Evolutionary conservation across 2,329 filamentous ascomycete genomes (phyloP), one percentile per base, ranked within the genome.

Genomic region (Thelonectria olida): DNA sequence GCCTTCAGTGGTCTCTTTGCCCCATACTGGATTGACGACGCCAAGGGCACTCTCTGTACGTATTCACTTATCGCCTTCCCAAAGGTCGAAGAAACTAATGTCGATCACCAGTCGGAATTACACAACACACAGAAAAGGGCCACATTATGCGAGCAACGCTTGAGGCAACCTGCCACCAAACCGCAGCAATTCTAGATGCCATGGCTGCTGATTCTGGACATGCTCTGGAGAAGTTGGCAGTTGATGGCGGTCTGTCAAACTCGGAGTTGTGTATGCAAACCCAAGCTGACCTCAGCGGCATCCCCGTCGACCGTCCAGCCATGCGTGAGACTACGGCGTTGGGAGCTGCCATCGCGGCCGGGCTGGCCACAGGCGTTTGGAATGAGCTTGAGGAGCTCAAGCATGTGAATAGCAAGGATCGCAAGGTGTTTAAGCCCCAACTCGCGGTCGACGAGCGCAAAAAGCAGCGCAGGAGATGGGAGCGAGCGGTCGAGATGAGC

Each of bases 11-110:
- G 93, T 54, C 84, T 97, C 3, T 97, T 97, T 74, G 93, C 93
- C 1, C 93, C 93, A 0, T 97, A 97, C 78, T 97, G 93, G 93
- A 95, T 97, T 63, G 93, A 97, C 74, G 92, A 96, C 78, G 93
- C 93, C 19, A 91, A 93, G 75, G 93, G 93, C 61, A 97, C 93
- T 5, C 88, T 96, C 57, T 94, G 86, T 89, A 80, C 79, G 85
- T 81, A 27, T 5, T 20, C n/a, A 7, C 49, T 34, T 55, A 7
- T 27, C 22, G 2, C 5, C 45, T 47, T 49, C 0, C 52, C 25
- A 31, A 6, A n/a, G 4, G 20, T 12, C 13, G 27, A 28, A 22
- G 28, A 57, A 60, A 39, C 47, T 63, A 41, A 55, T 23, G 3
- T 17, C 15, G 17, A 45, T n/a, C 13, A 58, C 54, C 62, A 88